Percentiles rank a stretch among this genome's conserved stretches.
Conservation (phyloP, 2,329 filamentous ascomycete species). For the Arthrobotrys sphaeroides region DNA sequence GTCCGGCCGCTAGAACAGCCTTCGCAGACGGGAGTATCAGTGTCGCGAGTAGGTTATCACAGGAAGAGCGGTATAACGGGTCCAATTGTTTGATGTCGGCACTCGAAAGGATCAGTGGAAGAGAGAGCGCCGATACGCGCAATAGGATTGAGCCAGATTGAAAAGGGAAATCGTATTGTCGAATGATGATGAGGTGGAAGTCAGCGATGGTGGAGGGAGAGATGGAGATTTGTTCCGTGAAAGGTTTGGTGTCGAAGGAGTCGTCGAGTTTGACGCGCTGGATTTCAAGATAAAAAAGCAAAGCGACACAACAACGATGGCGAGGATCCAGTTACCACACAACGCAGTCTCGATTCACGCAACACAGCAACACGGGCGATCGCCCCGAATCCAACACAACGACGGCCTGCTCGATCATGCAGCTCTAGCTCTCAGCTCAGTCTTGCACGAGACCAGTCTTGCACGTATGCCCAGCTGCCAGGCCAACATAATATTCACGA, state of each 20-base stretch:
- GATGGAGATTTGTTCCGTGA: conserved; percentile 1
- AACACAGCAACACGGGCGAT: conserved; percentile 18
- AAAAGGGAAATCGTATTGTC: neutral
- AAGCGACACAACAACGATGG: conserved; percentile 29
- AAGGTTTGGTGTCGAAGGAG: neutral
- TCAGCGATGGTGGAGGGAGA: neutral
- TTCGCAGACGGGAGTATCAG: neutral
- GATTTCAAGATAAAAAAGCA: conserved; percentile 53
- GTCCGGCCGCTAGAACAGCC: neutral
- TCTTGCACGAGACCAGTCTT: neutral
- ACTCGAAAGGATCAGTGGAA: neutral
- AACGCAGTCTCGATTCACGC: conserved; percentile 21
- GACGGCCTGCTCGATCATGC: too few relatives aligned
- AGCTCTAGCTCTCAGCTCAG: neutral
- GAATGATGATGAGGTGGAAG: neutral
- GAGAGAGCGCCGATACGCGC: neutral
- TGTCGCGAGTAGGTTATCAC: conserved; percentile 1
- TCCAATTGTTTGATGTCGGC: neutral
- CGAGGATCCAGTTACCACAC: conserved; percentile 7
- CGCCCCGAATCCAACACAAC: conserved; percentile 24
- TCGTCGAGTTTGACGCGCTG: conserved; percentile 50
- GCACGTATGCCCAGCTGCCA: neutral
- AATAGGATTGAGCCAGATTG: neutral
- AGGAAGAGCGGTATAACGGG: neutral
- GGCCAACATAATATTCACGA: too few relatives aligned